Percentiles rank a stretch among this genome's conserved stretches.
phyloP scores from a whole-genome alignment of 208 protist genomes.

The Trypanosoma lewisi region DNA sequence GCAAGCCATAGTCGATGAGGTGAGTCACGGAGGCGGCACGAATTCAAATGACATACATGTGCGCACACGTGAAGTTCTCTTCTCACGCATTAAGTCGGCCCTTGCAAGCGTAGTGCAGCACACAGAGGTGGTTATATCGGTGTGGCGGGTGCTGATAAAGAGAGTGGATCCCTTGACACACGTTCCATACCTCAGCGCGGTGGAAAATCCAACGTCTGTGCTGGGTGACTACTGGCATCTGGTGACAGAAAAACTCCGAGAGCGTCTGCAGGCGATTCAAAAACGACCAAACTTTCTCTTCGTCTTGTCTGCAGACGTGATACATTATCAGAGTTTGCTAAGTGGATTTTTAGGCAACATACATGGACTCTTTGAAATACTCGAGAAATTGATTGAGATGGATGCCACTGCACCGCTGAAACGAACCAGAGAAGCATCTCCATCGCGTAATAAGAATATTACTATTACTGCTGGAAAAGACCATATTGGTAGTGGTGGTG shows the following conservation, averaged over 20 bases:
- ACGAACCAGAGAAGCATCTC: not conserved
- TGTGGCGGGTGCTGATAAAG: conserved; percentile 67
- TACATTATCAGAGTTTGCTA: conserved; percentile 51
- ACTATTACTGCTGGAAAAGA: conserved; percentile 1
- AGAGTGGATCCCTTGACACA: conserved; percentile 42
- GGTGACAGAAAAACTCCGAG: conserved; percentile 56
- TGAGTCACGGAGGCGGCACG: conserved; percentile 16
- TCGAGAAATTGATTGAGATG: conserved; percentile 12
- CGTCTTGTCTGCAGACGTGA: conserved; percentile 41
- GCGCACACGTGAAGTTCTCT: conserved; percentile 35
- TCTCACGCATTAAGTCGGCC: conserved; percentile 49
- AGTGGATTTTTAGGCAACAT: conserved; percentile 43
- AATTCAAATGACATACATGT: conserved; percentile 16
- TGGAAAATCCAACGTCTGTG: conserved; percentile 58
- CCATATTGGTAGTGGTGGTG: too few relatives aligned
- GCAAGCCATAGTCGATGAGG: conserved; percentile 45
- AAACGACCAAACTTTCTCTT: conserved; percentile 46
- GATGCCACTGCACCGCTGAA: conserved; percentile 6
- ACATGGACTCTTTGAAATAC: conserved; percentile 19
- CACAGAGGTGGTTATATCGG: conserved; percentile 51
- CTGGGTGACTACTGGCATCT: conserved; percentile 70
- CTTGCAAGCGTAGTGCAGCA: conserved; percentile 55
- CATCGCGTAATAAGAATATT: not conserved
- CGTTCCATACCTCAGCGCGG: conserved; percentile 31
- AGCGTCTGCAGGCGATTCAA: conserved; percentile 53